Percentiles rank a stretch among this genome's conserved stretches.
These are phyloP conservation scores for Mucor piriformis DNA, from an alignment of 371 early-diverging fungal species.

Conservation along the genomic window DNA sequence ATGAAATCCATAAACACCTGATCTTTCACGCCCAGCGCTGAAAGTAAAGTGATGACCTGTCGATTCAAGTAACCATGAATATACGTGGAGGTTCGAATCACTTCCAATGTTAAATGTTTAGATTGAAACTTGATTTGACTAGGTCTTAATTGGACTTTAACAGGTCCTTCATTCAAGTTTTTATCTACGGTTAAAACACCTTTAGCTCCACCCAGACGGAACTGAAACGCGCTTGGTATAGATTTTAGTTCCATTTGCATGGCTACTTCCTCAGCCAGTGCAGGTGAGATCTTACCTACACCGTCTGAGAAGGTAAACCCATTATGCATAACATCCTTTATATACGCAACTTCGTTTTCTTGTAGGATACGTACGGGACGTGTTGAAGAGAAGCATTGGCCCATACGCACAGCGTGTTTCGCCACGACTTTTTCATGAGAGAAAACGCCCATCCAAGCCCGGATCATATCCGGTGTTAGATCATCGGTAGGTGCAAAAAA, in stretches of 20 bases:
- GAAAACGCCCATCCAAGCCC: slow-evolving; percentile 77
- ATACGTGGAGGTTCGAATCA: slow-evolving; percentile 58
- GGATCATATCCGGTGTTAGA: slow-evolving; percentile 61
- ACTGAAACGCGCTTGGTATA: slow-evolving; percentile 78
- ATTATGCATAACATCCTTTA: slow-evolving; percentile 61
- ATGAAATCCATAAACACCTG: slow-evolving; percentile 56
- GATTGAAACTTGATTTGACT: slow-evolving; percentile 77
- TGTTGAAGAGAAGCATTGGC: slow-evolving; percentile 78
- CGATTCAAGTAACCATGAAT: slow-evolving; percentile 73
- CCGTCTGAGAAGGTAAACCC: slow-evolving; percentile 82
- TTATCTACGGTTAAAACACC: slow-evolving; percentile 63
- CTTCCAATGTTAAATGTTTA: slow-evolving; percentile 60
- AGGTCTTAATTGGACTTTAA: slow-evolving; percentile 60
- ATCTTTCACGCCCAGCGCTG: slow-evolving; percentile 66
- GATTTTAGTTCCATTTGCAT: slow-evolving; percentile 49
- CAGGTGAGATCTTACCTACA: slow-evolving; percentile 70
- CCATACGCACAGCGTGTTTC: slow-evolving; percentile 76
- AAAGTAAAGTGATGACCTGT: slow-evolving; percentile 72
- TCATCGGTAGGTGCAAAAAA: slow-evolving; percentile 57
- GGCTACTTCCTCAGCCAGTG: slow-evolving; percentile 59
- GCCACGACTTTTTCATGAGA: slow-evolving; percentile 68
- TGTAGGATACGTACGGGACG: slow-evolving; percentile 47
- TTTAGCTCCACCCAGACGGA: slow-evolving; percentile 83
- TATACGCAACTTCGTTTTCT: slow-evolving; percentile 39
- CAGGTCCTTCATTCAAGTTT: slow-evolving; percentile 21